Evolutionary conservation across 1,139 yeast species (phyloP).

Genomic region (Yamadazyma diospyri): DNA sequence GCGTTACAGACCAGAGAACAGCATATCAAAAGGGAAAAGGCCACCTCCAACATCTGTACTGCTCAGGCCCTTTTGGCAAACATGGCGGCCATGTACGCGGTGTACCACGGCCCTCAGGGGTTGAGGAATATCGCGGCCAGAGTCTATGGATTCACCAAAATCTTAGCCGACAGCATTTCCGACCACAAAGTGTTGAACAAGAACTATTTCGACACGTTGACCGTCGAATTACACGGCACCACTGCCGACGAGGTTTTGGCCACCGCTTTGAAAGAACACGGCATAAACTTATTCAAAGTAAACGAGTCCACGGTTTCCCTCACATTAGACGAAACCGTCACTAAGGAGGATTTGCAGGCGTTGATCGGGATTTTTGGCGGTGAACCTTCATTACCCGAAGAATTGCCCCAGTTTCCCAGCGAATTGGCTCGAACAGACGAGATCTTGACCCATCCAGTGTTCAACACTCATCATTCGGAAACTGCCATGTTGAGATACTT

Average conservation of each 20-base stretch:
- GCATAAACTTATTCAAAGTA: conserved; percentile 75
- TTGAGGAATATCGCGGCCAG: conserved; percentile 73
- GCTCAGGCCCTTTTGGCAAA: conserved; percentile 96
- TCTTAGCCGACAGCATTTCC: conserved; percentile 59
- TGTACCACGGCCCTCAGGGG: conserved; percentile 95
- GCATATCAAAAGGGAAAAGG: conserved; percentile 95
- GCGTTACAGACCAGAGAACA: conserved; percentile 98
- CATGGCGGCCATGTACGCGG: conserved; percentile 93
- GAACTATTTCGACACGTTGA: conserved; percentile 85
- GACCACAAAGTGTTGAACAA: conserved; percentile 52
- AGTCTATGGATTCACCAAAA: conserved; percentile 70
- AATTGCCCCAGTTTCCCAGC: conserved; percentile 49
- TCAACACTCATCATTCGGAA: conserved; percentile 87
- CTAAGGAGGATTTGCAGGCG: conserved; percentile 54
- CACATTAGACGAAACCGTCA: conserved; percentile 84
- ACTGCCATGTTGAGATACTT: conserved; percentile 91
- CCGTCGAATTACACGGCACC: conserved; percentile 55
- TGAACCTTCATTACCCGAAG: conserved; percentile 13
- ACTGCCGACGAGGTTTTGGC: conserved; percentile 55
- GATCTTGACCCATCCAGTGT: conserved; percentile 70
- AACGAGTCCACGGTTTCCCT: conserved; percentile 62
- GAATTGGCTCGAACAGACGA: conserved; percentile 58
- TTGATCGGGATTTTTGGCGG: conserved; percentile 60
- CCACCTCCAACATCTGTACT: conserved; percentile 95
- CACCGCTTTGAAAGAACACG: conserved; percentile 56